Evolutionary conservation across 2,329 filamentous ascomycete species (phyloP), one percentile per base, ranked within the genome.

Genomic region (Aspergillus pseudoviridinutans): DNA sequence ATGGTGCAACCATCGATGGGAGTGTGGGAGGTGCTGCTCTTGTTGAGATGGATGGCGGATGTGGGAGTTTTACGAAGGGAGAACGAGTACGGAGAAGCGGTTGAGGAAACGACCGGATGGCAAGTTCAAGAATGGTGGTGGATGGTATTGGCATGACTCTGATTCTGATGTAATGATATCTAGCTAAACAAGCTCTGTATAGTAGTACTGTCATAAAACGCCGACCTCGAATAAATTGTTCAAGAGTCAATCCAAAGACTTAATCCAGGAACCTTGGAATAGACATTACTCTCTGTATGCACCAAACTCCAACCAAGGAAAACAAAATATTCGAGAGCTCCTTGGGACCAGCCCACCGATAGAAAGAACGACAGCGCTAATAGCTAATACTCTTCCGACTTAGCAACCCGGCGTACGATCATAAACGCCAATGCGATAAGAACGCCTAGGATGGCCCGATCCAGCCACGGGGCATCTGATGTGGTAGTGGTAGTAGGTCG

Each of bases 371-470:
- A 24, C 22, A 24, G 1, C 8, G 14, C 12, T 35, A 35, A 14
- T 14, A 32, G 10, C 24, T 47, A 47, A 25, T 14, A 14, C 20
- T 70, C 66, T 4, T 71, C 67, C 4, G 64, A 55, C 17, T 62
- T 61, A 14, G 64, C 59, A 22, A 82, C 73, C 57, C 80, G 80
- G 56, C 78, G 79, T 25, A 84, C 61, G 3, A 96, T 77, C 79
- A 96, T 84, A 24, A 90, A 84, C 3, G 87, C 77, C 22, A 96
- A 77, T 27, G 89, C 79, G 14, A 90, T 80, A 0, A 90, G 78
- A 20, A 96, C 75, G 6, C 85, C 87, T 24, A 87, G 84, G 63
- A 96, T 96, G 41, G 87, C 83, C 61, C 90, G 85, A 73, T 96
- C 92, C 20, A 96, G 80, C 89, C 91, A 96, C 12, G 86, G 76